Evolutionary conservation across 2,329 filamentous ascomycete species (phyloP).

Genomic region (Hymenoscyphus linearis): DNA sequence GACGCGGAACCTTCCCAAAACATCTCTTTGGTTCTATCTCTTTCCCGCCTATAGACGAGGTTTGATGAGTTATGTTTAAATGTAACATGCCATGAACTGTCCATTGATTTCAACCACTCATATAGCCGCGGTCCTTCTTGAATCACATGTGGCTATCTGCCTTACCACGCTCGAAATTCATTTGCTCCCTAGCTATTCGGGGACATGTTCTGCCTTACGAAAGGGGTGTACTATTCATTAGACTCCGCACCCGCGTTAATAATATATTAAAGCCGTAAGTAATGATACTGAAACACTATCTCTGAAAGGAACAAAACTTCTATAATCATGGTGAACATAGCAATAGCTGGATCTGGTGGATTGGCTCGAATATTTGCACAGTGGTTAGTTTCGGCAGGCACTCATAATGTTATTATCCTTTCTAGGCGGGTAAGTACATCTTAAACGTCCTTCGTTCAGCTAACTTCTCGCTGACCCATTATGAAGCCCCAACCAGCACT

Average conservation of each 20-base stretch:
- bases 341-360: conserved; percentile 56
- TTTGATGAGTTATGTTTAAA: conserved; percentile 8
- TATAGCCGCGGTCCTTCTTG: conserved; percentile 12
- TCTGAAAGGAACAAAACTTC: neutral
- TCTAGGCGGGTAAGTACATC: conserved; percentile 52
- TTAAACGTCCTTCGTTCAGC: neutral
- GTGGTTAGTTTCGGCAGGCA: conserved; percentile 57
- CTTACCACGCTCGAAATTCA: conserved; percentile 11
- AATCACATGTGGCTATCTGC: conserved; percentile 21
- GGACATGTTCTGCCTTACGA: conserved; percentile 17
- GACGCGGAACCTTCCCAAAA: conserved; percentile 16
- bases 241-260: conserved; percentile 1
- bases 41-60: conserved; percentile 7
- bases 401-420: conserved; percentile 61
- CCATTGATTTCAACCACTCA: conserved; percentile 17
- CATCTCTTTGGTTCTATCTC: conserved; percentile 1
- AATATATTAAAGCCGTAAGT: conserved; percentile 13
- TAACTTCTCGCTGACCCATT: conserved; percentile 9
- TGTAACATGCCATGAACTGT: conserved; percentile 13
- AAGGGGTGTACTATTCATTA: conserved; percentile 4
- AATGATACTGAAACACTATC: conserved; percentile 2
- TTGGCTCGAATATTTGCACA: conserved; percentile 53
- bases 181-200: conserved; percentile 12
- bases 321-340: conserved; percentile 47
- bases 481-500: conserved; percentile 34